These are phyloP conservation scores for Monosporozyma aerobia DNA, from an alignment of 805 yeast genomes.

Conservation along the genomic window DNA sequence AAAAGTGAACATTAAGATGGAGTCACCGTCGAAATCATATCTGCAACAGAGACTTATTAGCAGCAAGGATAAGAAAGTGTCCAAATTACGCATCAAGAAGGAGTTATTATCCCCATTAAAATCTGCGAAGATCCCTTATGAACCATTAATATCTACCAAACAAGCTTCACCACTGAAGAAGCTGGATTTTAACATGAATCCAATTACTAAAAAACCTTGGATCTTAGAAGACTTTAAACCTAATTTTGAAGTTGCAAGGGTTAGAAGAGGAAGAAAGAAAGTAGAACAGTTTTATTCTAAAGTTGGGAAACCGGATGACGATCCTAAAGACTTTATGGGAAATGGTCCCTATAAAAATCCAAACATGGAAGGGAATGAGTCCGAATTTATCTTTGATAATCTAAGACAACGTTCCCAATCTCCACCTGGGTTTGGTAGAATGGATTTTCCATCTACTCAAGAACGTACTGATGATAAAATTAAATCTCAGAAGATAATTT, in stretches of 20 bases:
- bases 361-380: conserved; percentile 13
- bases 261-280: conserved; percentile 11
- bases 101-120: neutral
- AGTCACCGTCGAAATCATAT: neutral
- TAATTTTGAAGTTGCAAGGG: conserved; percentile 12
- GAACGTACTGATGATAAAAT: conserved; percentile 35
- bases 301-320: conserved; percentile 10
- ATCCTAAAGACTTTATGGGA: neutral
- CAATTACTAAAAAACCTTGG: conserved; percentile 25
- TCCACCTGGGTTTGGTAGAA: conserved; percentile 52
- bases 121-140: neutral
- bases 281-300: conserved; percentile 13
- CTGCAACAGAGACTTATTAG: neutral
- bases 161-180: neutral
- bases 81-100: neutral
- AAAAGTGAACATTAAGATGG: neutral
- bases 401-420: conserved; percentile 33
- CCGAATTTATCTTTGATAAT: conserved; percentile 20
- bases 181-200: conserved; percentile 18
- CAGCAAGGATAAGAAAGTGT: neutral
- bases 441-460: conserved; percentile 53
- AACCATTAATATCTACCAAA: neutral
- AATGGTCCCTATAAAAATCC: conserved; percentile 1
- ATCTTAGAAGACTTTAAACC: conserved; percentile 28
- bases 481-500: conserved; percentile 28